Conservation (phyloP, 345 rosid genomes). For the Salix viminalis region DNA sequence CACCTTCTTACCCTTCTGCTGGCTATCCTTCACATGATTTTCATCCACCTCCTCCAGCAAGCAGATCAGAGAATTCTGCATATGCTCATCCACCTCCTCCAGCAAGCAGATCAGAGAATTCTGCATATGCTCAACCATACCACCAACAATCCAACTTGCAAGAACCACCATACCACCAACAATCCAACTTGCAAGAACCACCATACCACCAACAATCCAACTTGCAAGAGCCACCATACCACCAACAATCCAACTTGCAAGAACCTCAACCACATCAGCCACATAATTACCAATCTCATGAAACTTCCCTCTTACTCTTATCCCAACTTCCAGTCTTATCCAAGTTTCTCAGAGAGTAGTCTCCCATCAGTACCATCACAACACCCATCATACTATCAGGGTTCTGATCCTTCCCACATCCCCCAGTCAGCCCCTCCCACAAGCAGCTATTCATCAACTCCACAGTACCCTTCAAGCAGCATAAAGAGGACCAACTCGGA, state of each 20-base stretch:
- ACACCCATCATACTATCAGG: conserved; percentile 58
- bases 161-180: conserved; percentile 24
- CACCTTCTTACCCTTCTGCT: conserved; percentile 38
- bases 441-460: conserved; percentile 43
- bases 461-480: conserved; percentile 49
- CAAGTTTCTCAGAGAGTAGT: conserved; percentile 75
- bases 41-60: conserved; percentile 47
- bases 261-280: conserved; percentile 56
- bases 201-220: too few relatives aligned
- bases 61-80: conserved; percentile 36
- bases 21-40: conserved; percentile 55
- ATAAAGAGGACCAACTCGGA: conserved; percentile 42
- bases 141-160: conserved; percentile 52
- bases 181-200: too few relatives aligned
- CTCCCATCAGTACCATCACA: conserved; percentile 67
- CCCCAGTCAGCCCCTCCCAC: conserved; percentile 55
- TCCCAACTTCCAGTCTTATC: conserved; percentile 88
- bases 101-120: conserved; percentile 33
- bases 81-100: conserved; percentile 58
- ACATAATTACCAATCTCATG: conserved; percentile 54
- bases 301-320: conserved; percentile 47
- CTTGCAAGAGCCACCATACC: conserved; percentile 25
- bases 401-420: conserved; percentile 57
- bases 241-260: conserved; percentile 51
- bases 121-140: conserved; percentile 50